Base-by-base conservation (phyloP, 2,329 filamentous ascomycete genomes). In the Cercospora sp. region DNA sequence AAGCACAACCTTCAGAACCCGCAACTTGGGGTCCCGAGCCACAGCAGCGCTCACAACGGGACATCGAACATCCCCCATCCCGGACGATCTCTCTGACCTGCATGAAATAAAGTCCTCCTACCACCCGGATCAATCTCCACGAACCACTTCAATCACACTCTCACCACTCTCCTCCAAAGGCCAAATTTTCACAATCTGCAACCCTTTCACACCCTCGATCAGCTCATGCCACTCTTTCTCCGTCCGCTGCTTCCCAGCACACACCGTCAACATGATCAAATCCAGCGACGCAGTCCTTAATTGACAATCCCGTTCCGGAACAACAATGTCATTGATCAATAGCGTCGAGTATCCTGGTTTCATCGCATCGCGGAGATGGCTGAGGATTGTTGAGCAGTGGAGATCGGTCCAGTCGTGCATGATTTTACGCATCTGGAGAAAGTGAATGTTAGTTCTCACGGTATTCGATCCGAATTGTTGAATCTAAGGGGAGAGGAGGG, bases 151-250 rank as follows among this genome's bases (percentile, higher is more conserved):
- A 64, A 64, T 57, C n/a, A 55, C 61, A 12, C 45, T 53, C 20
- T 36, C 55, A 9, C 28, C 61, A 39, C 51, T 36, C 28, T 31
- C 45, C 7, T 48, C 28, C 36, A 53, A 53, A 31, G 61, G 61
- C 45, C 61, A 63, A 13, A 63, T 57, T 30, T 33, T 55, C n/a
- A 63, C 61, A 26, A 63, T 63, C n/a, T 39, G 20, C 30, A 64
- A 55, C 7, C 61, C 48, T 16, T 55, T 28, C 13, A 63, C 61
- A 9, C 28, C 12, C 10, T n/a, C 48, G 2, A 57, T 18, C 23
- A 64, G 18, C 16, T 57, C 48, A 26, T 39, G 28, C 61, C 48
- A 64, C 48, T 64, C 45, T 31, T 31, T 64, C 30, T 58, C 62
- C 10, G 48, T 64, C n/a, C 62, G 12, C 62, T 64, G 48, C n/a